These are phyloP conservation scores for Antitrichia curtipendula DNA, from an alignment of 225 moss, liverwort and hornwort species.

Conservation along the genomic window DNA sequence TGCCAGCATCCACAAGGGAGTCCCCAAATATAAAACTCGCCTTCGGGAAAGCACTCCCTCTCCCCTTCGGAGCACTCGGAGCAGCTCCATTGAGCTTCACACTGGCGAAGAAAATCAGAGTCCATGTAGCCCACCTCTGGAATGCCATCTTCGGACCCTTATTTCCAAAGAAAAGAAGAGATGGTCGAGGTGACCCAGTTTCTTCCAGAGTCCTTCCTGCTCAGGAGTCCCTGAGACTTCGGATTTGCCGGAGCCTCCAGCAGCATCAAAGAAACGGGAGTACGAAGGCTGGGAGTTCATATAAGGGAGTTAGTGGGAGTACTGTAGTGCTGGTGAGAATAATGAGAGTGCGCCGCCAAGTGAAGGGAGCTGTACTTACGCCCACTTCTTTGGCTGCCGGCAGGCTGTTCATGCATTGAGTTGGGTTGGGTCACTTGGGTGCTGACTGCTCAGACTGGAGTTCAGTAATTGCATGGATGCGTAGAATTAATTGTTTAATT, in stretches of 20 bases:
- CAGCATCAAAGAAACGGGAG: accelerated
- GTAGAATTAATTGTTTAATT: background rate
- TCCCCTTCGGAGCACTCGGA: background rate
- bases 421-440: background rate
- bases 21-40: constrained; percentile 34
- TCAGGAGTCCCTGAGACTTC: background rate
- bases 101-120: background rate
- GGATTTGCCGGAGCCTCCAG: background rate
- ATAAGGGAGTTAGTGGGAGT: background rate
- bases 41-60: background rate
- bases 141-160: background rate
- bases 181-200: background rate
- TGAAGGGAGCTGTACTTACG: background rate
- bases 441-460: background rate
- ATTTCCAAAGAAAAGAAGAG: too few relatives aligned
- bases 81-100: background rate
- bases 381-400: background rate
- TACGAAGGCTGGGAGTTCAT: background rate
- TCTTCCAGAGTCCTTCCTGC: background rate
- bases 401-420: background rate
- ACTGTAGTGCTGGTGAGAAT: background rate
- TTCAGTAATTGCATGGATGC: background rate
- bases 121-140: background rate
- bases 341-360: background rate
- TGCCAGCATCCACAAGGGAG: constrained; percentile 33